Base-by-base conservation (phyloP, 2,329 filamentous ascomycete genomes). In the Colletotrichum euphorbiae region DNA sequence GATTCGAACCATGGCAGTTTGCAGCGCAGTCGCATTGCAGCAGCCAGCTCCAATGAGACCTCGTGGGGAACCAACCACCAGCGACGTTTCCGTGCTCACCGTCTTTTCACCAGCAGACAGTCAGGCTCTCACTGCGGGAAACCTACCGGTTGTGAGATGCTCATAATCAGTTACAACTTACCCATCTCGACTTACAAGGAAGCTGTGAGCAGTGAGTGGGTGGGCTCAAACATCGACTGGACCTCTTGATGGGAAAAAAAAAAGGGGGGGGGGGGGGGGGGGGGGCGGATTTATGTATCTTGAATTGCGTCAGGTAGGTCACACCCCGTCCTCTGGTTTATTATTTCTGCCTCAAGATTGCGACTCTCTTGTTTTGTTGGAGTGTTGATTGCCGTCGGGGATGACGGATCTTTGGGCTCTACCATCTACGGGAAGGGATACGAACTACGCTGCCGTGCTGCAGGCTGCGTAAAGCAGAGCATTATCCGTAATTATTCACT, bases 221-320 rank as follows among this genome's bases (percentile, higher is more conserved):
- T 4, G 33, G 43, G 21, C 19, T n/a, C 6, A 3, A 48, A 17
- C 45, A 62, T 46, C 59, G 17, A 36, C 2, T 28, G 56, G 42
- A 43, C 38, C 46, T 7, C 31, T 19, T 1, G 21, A n/a, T 28
- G 12, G 2, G 19, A 52, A 15, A 11, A 8, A 1, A 43, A 66
- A 40, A 38, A 21, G 56, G 62, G 57, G 31, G 54, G 48, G 46
- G 31, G 54, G 48, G 46, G n/a, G n/a, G n/a, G n/a, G n/a, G n/a
- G n/a, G 31, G 54, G 48, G 46, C 28, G 24, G 4, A 64, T 58
- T 52, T 60, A 21, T 58, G 46, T 60, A 21, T 40, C 61, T 68
- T 52, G 54, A 65, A 65, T 60, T 60, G 65, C 65, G 65, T 68
- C 65, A 68, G 65, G 65, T 68, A 61, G 65, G 61, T 65, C 65